A percentile compares a stretch with the other conserved stretches of the same genome.
phyloP scores from a whole-genome alignment of 352 stramenopile genomes.

The Phytophthora tentaculata region DNA sequence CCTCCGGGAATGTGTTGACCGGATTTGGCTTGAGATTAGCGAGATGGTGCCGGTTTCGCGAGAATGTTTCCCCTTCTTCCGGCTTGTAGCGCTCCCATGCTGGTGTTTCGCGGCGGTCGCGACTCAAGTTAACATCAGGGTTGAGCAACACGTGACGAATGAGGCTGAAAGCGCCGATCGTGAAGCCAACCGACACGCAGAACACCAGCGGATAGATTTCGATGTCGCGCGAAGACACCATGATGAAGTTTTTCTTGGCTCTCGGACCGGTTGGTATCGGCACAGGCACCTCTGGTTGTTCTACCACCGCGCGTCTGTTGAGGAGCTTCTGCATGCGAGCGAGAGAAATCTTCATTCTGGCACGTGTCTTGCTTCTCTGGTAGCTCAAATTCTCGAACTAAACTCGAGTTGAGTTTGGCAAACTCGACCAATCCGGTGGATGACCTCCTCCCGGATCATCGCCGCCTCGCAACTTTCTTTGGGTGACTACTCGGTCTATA shows the following conservation, averaged over 20 bases:
- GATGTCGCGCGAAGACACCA: constrained; percentile 36
- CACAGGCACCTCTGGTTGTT: constrained; percentile 31
- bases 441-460: too few relatives aligned
- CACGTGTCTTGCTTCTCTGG: too few relatives aligned
- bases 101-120: constrained; percentile 33
- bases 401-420: too few relatives aligned
- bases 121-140: constrained; percentile 41
- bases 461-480: too few relatives aligned
- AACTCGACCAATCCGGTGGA: too few relatives aligned
- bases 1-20: constrained; percentile 33
- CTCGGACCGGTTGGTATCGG: constrained; percentile 25
- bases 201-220: constrained; percentile 44
- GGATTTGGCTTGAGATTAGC: constrained; percentile 41
- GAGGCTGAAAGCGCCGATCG: constrained; percentile 29
- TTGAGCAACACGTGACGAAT: constrained; percentile 33
- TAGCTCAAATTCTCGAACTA: too few relatives aligned
- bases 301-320: constrained; percentile 15
- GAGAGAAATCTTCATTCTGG: constrained; percentile 20
- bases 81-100: constrained; percentile 38
- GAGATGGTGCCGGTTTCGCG: constrained; percentile 35
- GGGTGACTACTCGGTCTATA: too few relatives aligned
- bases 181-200: constrained; percentile 30
- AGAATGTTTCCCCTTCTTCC: constrained; percentile 34
- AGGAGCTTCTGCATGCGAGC: constrained; percentile 25
- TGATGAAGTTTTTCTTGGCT: constrained; percentile 26